Percentiles rank a stretch among this genome's conserved stretches.
These are phyloP conservation scores for Herpetospermum pedunculosum DNA, from an alignment of 306 rosid species.

Conservation along the genomic window DNA sequence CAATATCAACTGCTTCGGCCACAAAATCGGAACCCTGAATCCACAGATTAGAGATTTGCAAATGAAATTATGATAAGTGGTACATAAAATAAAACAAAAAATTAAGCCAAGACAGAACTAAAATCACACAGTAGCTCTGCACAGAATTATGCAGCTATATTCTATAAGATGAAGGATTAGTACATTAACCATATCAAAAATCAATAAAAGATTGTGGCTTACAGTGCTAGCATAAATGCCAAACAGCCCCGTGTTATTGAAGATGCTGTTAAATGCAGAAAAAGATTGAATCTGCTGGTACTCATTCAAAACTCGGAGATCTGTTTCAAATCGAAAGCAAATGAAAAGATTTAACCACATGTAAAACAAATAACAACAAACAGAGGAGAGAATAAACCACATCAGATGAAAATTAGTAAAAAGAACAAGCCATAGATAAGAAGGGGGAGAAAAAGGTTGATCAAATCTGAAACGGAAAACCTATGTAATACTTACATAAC, in stretches of 20 bases:
- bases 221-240: conserved; percentile 83
- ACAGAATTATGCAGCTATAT: not conserved
- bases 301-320: conserved; percentile 74
- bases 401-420: not conserved
- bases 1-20: conserved; percentile 55
- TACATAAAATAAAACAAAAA: not conserved
- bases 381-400: not conserved
- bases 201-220: conserved; percentile 20
- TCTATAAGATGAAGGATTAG: not conserved
- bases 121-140: not conserved
- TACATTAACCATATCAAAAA: not conserved
- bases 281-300: conserved; percentile 69
- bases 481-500: conserved; percentile 53
- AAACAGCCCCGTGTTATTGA: conserved; percentile 74
- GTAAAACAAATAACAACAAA: conserved; percentile 10
- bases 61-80: not conserved
- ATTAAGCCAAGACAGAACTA: not conserved
- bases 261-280: conserved; percentile 91
- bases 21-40: conserved; percentile 60
- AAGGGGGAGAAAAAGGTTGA: not conserved
- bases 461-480: not conserved
- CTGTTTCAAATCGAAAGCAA: conserved; percentile 27
- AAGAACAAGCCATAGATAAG: not conserved
- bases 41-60: conserved; percentile 11
- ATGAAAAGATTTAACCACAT: not conserved